A percentile compares a stretch with the other conserved stretches of the same genome.
Conservation (phyloP, 805 yeast species). For the Saccharomycopsis oosterbeekiorum region DNA sequence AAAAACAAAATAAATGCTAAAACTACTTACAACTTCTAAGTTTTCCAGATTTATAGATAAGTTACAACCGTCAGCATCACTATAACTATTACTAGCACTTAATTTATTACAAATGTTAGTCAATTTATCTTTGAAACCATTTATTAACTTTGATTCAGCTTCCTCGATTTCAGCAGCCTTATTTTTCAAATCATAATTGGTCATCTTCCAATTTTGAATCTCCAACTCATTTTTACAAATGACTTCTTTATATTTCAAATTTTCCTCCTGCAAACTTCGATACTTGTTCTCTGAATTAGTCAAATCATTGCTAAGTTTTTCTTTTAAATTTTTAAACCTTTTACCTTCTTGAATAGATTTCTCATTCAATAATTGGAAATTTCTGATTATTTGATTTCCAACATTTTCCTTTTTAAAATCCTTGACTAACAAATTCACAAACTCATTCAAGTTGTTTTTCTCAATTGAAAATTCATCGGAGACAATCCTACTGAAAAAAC, state of each 20-base stretch:
- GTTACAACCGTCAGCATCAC: not conserved
- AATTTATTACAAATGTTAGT: not conserved
- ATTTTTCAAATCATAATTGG: not conserved
- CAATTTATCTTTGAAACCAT: not conserved
- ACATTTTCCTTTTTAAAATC: not conserved
- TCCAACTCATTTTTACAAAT: not conserved
- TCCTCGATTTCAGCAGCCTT: not conserved
- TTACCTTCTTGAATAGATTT: not conserved
- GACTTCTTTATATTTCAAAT: not conserved
- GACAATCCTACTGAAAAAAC: not conserved
- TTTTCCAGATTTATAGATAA: not conserved
- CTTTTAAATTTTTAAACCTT: not conserved
- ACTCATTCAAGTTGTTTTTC: not conserved
- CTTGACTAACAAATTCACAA: not conserved
- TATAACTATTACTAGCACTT: not conserved
- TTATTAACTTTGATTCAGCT: not conserved
- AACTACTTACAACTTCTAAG: not conserved
- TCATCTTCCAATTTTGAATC: not conserved
- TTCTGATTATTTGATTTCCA: not conserved
- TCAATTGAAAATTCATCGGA: not conserved
- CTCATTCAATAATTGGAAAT: not conserved
- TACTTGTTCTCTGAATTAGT: not conserved
- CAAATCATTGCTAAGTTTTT: not conserved
- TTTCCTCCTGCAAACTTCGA: not conserved
- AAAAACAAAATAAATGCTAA: too few relatives aligned